Evolutionary conservation across 768 basidiomycete genomes (phyloP).

Genomic region (Amanita pseudoporphyria): DNA sequence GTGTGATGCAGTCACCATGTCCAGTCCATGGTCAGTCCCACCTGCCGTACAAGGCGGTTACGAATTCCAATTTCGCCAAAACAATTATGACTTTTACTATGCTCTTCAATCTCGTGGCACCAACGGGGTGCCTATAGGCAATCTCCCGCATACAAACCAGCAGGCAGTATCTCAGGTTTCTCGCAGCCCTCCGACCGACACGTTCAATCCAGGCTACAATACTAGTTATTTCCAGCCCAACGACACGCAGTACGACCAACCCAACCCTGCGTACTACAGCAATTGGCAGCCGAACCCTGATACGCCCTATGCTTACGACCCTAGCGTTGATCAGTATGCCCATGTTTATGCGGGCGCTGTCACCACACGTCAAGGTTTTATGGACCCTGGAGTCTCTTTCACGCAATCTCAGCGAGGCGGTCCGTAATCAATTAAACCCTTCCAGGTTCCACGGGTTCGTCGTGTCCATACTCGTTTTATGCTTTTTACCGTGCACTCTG

Average conservation of each 20-base stretch:
- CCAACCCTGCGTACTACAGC: not conserved
- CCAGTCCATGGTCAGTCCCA: no score
- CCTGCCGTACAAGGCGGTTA: no score
- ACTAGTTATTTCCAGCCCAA: not conserved
- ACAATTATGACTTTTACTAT: no score
- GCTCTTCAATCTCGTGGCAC: no score
- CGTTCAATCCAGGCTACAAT: not conserved
- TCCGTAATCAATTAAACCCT: not conserved
- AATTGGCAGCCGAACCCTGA: not conserved
- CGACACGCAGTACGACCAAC: not conserved
- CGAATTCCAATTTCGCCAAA: no score
- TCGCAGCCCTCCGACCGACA: not conserved
- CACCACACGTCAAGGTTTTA: not conserved
- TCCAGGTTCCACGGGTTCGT: not conserved
- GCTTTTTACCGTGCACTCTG: slow-evolving; percentile 2
- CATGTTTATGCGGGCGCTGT: not conserved
- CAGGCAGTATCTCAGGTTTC: not conserved
- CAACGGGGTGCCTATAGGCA: not conserved
- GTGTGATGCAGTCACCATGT: no score
- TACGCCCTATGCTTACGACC: not conserved
- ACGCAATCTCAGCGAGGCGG: not conserved
- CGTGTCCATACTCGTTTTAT: slow-evolving; percentile 5
- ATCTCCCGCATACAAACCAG: not conserved
- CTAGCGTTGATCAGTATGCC: not conserved
- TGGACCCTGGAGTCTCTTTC: not conserved